Percentiles rank a stretch among this genome's conserved stretches.
These are phyloP conservation scores for Pythium sukuiense DNA, from an alignment of 352 stramenopile genomes.

Conservation along the genomic window DNA sequence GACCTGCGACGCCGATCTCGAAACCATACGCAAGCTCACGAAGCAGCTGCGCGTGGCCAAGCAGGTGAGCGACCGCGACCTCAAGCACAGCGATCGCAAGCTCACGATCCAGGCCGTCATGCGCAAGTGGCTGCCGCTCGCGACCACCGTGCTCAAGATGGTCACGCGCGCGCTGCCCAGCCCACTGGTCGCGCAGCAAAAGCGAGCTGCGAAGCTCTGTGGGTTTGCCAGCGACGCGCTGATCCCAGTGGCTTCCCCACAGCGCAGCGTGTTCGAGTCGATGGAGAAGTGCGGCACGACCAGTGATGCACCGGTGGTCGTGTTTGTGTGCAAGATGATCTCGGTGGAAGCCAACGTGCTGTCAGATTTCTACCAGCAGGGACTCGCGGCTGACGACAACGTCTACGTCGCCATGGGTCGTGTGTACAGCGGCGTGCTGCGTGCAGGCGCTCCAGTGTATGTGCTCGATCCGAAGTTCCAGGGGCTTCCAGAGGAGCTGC, in stretches of 20 bases:
- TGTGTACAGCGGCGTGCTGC: constrained; percentile 89
- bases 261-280: constrained; percentile 45
- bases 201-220: constrained; percentile 73
- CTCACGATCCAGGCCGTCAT: constrained; percentile 71
- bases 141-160: constrained; percentile 88
- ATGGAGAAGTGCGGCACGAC: constrained; percentile 57
- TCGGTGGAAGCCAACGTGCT: constrained; percentile 87
- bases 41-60: constrained; percentile 69
- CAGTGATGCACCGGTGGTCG: constrained; percentile 69
- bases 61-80: constrained; percentile 62
- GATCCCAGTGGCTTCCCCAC: constrained; percentile 8
- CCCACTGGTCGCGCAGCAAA: constrained; percentile 68
- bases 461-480: constrained; percentile 92
- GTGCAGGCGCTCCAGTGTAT: constrained; percentile 57
- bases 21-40: constrained; percentile 60
- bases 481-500: constrained; percentile 26
- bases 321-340: constrained; percentile 94
- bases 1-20: constrained; percentile 46
- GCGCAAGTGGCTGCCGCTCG: constrained; percentile 89
- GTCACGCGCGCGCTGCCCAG: constrained; percentile 85
- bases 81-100: constrained; percentile 70
- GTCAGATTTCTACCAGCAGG: constrained; percentile 60
- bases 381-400: constrained; percentile 50
- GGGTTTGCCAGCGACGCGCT: constrained; percentile 20
- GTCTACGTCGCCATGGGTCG: constrained; percentile 92